phyloP scores from a whole-genome alignment of 2,329 filamentous ascomycete species.

The Apiospora arundinis region DNA sequence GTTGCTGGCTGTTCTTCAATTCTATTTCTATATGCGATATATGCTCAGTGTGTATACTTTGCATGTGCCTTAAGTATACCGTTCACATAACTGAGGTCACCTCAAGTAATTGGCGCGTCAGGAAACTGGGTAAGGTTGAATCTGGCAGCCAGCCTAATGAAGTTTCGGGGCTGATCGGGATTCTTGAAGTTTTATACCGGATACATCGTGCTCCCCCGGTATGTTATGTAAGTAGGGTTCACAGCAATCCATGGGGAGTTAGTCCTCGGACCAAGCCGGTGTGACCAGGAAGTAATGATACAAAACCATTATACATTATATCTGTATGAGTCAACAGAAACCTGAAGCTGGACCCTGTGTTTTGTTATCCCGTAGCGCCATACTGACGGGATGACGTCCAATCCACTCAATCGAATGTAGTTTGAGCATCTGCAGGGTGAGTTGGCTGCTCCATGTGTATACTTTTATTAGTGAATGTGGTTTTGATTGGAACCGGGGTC shows the following conservation, averaged over 20 bases:
- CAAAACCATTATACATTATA: neutral
- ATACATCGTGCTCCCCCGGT: neutral
- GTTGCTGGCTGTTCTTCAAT: no score
- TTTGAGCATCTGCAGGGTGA: neutral
- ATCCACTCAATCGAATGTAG: neutral
- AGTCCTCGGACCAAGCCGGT: neutral
- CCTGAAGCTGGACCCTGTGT: neutral
- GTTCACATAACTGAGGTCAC: neutral
- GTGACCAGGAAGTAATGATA: neutral
- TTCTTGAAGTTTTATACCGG: neutral
- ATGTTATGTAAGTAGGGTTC: neutral
- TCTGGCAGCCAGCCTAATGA: neutral
- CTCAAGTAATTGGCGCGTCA: neutral
- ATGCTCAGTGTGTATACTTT: no score
- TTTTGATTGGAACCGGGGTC: neutral
- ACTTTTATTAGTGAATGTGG: neutral
- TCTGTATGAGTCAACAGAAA: conserved; percentile 8
- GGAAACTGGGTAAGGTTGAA: neutral
- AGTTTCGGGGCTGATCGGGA: neutral
- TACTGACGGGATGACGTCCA: neutral
- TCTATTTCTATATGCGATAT: no score
- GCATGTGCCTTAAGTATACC: no score
- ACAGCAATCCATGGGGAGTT: neutral
- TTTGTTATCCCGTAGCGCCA: neutral
- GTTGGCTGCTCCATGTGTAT: neutral